Evolutionary conservation across 1,284 basidiomycete genomes (phyloP), one percentile per base, ranked within the genome.

Genomic region (Tilletia caries): DNA sequence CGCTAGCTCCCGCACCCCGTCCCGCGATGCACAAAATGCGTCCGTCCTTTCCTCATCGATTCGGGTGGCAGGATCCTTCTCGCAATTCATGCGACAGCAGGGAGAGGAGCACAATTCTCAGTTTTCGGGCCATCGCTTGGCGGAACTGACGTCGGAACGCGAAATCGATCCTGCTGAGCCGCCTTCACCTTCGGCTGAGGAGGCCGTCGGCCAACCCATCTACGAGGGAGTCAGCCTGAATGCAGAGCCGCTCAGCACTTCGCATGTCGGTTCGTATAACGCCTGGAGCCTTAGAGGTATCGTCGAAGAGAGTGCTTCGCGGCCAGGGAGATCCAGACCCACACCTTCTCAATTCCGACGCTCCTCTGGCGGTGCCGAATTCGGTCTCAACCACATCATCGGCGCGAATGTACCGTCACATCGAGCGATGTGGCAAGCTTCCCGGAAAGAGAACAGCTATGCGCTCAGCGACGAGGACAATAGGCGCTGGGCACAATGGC

Each of bases 381-480:
- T 34, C 13, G 18, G 32, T 34, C 58, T 62, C 18, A 62, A 62
- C 32, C 58, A 62, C 29, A 62, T 62, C 58, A 62, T 62, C n/a
- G 58, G 58, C 23, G 58, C 58, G 29, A 62, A 34, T 37, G 58
- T 62, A 18, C 29, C 58, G 8, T 62, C 58, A 29, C 58, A 62
- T 62, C 58, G 58, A 12, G 32, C 29, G 3, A 62, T 62, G 58
- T 62, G 58, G 58, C 58, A 62, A 29, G 58, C 58, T 23, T 34
- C 58, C 27, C 27, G 58, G 1, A 29, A n/a, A 34, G 33, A 29
- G 10, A 62, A 18, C 58, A 34, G 32, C 27, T 62, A 62, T 37
- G 58, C 58, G 18, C 32, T 62, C 20, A 62, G 58, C 58, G 58
- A 62, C 10, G 58, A 62, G 33, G 58, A 62, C 58, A 34, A 62